Evolutionary conservation across 306 rosid species (phyloP).

Genomic region (Quercus gilva): DNA sequence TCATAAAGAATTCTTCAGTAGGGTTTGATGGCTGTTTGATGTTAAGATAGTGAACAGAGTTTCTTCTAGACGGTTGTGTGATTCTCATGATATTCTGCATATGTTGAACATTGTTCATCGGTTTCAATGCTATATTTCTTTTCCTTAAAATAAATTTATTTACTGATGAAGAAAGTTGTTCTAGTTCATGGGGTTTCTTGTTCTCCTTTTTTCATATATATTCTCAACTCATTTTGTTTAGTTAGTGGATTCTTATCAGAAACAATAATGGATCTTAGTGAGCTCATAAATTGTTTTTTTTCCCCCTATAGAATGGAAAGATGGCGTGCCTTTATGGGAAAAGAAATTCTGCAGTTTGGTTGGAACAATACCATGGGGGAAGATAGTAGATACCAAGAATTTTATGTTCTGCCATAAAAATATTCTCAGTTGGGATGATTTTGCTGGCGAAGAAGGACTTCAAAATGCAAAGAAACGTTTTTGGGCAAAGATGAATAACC

Average conservation of each 20-base stretch:
- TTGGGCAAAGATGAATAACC: slow-evolving; percentile 61
- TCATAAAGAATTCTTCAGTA: too few species aligned
- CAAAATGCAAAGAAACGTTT: slow-evolving; percentile 61
- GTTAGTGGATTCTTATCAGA: neutral
- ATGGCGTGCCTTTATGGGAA: slow-evolving; percentile 85
- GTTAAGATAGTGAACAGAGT: too few species aligned
- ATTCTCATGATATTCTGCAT: neutral
- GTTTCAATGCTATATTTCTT: neutral
- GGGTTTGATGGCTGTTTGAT: too few species aligned
- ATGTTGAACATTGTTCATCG: neutral
- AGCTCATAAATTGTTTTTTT: neutral
- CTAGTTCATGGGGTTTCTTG: slow-evolving; percentile 2
- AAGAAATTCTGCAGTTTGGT: slow-evolving; percentile 61
- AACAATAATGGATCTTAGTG: neutral
- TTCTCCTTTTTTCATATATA: neutral
- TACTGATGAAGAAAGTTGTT: neutral
- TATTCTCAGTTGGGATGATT: slow-evolving; percentile 66
- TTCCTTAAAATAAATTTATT: slow-evolving; percentile 7
- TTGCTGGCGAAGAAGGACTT: slow-evolving; percentile 74
- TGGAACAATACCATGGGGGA: slow-evolving; percentile 79
- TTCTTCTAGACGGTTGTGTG: neutral
- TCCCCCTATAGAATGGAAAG: slow-evolving; percentile 40
- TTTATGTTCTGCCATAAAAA: slow-evolving; percentile 39
- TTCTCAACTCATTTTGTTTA: neutral
- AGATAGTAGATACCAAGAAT: slow-evolving; percentile 58